Conservation (phyloP, 768 basidiomycete genomes). For the Russula lepida region DNA sequence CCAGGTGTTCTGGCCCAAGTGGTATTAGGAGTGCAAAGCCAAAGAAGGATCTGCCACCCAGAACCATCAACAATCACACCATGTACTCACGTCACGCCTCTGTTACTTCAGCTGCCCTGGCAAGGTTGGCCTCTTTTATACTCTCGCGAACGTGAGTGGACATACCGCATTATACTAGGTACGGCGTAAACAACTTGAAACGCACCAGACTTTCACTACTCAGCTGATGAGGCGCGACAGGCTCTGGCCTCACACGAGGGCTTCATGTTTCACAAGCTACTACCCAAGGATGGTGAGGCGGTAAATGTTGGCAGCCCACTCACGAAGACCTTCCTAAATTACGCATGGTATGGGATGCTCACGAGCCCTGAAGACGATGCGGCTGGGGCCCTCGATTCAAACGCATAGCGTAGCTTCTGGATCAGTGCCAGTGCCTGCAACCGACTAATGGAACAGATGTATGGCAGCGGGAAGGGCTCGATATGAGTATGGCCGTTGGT, state of each 20-base stretch:
- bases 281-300: too few relatives aligned
- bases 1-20: conserved; percentile 61
- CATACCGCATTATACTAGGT: conserved; percentile 61
- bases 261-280: too few relatives aligned
- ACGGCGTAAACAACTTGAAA: conserved; percentile 38
- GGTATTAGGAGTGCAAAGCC: conserved; percentile 76
- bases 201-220: conserved; percentile 51
- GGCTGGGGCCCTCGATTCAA: conserved; percentile 80
- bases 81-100: conserved; percentile 72
- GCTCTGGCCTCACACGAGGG: conserved; percentile 41
- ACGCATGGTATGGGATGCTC: conserved; percentile 77
- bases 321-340: conserved; percentile 82
- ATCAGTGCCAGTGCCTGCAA: conserved; percentile 90
- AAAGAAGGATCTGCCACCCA: conserved; percentile 56
- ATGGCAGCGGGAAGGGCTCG: conserved; percentile 50
- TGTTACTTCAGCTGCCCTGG: conserved; percentile 85
- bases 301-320: too few relatives aligned
- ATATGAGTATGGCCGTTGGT: conserved; percentile 42
- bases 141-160: conserved; percentile 87
- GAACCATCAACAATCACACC: conserved; percentile 79
- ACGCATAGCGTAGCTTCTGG: conserved; percentile 95
- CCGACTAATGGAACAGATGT: conserved; percentile 86
- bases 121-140: conserved; percentile 74
- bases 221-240: conserved; percentile 50
- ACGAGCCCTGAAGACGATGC: conserved; percentile 77